Evolutionary conservation across 1,284 basidiomycete genomes (phyloP), one percentile per base, ranked within the genome.

Genomic region (Pseudomicrostroma phylloplanum): DNA sequence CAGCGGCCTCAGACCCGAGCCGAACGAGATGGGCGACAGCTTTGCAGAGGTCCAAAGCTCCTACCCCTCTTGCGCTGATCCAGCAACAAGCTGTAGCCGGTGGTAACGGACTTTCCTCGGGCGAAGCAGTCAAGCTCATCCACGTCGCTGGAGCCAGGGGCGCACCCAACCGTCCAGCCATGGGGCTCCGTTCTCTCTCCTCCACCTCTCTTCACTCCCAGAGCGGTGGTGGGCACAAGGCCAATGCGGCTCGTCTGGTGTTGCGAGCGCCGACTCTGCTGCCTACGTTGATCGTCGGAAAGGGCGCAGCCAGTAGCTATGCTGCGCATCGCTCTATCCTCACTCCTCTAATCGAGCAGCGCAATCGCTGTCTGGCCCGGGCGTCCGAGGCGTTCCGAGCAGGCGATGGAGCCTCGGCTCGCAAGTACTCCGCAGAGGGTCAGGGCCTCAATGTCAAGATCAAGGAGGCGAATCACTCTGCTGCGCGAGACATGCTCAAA

Each of bases 301-400:
- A 60, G 53, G 80, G 86, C 0, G 81, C 93, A 42, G 92, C 88
- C 76, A 84, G 81, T 56, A 80, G 94, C 67, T 97, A 98, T 81
- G 88, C 93, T 86, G 80, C 86, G 0, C 93, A 96, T 71, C 88
- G 93, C 6, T 84, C 87, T 39, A 85, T 89, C 26, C 90, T 90
- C 23, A 84, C 96, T 64, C 89, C 94, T 67, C 86, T 97, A 6
- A 92, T 92, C 48, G 90, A 92, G 7, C 91, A 91, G 43, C 84
- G 94, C 40, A 97, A 97, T 75, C 91, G 91, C 12, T 94, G 91
- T 76, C 84, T 98, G n/a, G 91, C 90, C 1, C 87, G 91, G 53
- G 94, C 94, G 4, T 92, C 94, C 0, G 92, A 96, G 75, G 92
- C 93, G 1, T 97, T 91, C 89, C 84, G 91, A 54, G 85, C 90